These are phyloP conservation scores for Crithidia bombi DNA, from an alignment of 208 protist genomes.

Conservation along the genomic window DNA sequence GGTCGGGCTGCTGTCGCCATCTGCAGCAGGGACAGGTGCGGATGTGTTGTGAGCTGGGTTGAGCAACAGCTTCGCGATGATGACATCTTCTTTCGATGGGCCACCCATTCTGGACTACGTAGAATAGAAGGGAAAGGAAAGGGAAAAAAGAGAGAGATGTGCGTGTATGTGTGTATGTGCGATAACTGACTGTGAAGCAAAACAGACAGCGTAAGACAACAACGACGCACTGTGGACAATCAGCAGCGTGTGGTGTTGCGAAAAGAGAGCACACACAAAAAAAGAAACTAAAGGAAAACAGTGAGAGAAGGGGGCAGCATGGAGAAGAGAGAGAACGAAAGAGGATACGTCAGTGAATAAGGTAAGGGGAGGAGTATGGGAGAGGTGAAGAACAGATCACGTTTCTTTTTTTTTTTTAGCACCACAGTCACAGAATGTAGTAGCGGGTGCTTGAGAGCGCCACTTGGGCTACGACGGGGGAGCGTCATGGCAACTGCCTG, in stretches of 20 bases:
- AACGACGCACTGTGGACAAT: background rate
- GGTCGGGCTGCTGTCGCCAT: constrained; percentile 12
- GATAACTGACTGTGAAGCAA: background rate
- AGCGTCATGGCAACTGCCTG: too few relatives aligned
- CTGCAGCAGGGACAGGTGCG: constrained; percentile 14
- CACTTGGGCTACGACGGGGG: too few relatives aligned
- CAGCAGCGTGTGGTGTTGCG: background rate
- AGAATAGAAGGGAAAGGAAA: constrained; percentile 8
- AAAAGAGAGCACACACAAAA: background rate
- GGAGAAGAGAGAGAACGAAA: constrained; percentile 10
- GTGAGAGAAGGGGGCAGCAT: constrained; percentile 5
- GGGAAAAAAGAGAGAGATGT: background rate
- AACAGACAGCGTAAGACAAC: background rate
- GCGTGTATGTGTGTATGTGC: too few relatives aligned
- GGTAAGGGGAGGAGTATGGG: constrained; percentile 1
- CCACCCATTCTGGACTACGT: background rate
- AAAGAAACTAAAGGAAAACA: constrained; percentile 8
- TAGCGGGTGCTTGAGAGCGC: too few relatives aligned
- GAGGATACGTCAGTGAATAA: background rate
- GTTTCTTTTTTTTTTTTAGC: too few relatives aligned
- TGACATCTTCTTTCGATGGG: constrained; percentile 41
- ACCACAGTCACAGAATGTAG: too few relatives aligned
- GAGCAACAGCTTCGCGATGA: constrained; percentile 72
- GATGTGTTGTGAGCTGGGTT: constrained; percentile 69
- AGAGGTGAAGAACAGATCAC: background rate